These are phyloP conservation scores for Orbilia brochopaga DNA, from an alignment of 2,329 filamentous ascomycete genomes.

Conservation along the genomic window DNA sequence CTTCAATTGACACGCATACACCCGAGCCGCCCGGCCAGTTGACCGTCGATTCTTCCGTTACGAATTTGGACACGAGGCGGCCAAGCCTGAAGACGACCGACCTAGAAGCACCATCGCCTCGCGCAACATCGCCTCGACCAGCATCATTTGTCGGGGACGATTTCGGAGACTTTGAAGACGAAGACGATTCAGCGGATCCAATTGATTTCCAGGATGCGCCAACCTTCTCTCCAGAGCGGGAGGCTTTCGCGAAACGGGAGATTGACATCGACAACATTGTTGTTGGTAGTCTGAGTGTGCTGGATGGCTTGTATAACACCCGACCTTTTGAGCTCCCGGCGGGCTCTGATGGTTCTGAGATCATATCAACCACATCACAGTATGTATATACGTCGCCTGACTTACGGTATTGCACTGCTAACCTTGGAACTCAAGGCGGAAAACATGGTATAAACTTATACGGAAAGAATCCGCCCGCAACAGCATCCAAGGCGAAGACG, in stretches of 20 bases:
- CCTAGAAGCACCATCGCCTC: slow-evolving; percentile 19
- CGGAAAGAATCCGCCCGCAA: slow-evolving; percentile 45
- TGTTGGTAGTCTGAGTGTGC: slow-evolving; percentile 21
- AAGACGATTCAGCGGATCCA: slow-evolving; percentile 15
- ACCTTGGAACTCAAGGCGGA: slow-evolving; percentile 25
- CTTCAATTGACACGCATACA: not conserved
- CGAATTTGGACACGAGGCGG: slow-evolving; percentile 8
- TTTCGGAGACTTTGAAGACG: slow-evolving; percentile 49
- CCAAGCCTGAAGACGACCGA: slow-evolving; percentile 19
- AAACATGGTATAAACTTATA: slow-evolving; percentile 45
- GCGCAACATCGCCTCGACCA: slow-evolving; percentile 15
- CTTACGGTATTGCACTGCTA: not conserved
- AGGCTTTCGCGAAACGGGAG: slow-evolving; percentile 14
- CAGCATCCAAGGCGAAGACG: slow-evolving; percentile 48
- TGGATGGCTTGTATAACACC: slow-evolving; percentile 34
- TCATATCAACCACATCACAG: slow-evolving; percentile 44
- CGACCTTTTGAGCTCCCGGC: slow-evolving; percentile 18
- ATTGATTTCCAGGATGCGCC: slow-evolving; percentile 1
- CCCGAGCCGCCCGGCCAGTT: not conserved
- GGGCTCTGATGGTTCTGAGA: slow-evolving; percentile 19
- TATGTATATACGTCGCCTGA: slow-evolving; percentile 9
- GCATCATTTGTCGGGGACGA: slow-evolving; percentile 29
- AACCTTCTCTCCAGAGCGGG: not conserved
- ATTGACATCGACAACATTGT: slow-evolving; percentile 31
- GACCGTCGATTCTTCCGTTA: not conserved